These are phyloP conservation scores for Aspergillus carlsbadensis DNA, from an alignment of 495 filamentous ascomycete species.

Conservation along the genomic window DNA sequence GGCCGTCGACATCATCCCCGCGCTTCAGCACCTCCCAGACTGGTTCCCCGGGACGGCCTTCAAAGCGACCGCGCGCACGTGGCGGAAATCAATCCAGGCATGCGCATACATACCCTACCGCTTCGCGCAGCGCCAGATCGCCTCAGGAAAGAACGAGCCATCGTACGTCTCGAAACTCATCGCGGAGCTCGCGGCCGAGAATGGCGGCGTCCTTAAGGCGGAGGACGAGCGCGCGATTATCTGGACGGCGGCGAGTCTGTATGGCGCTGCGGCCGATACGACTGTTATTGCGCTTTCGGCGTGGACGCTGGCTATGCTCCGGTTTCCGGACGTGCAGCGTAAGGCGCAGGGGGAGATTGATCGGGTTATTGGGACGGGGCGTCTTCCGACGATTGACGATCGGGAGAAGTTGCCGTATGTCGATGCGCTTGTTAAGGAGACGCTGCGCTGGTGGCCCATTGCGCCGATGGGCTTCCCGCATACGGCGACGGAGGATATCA, in stretches of 20 bases:
- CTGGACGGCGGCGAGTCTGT: slow-evolving; percentile 46
- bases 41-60: slow-evolving; percentile 50
- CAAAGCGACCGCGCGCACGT: slow-evolving; percentile 35
- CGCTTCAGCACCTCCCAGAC: slow-evolving; percentile 38
- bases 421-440: slow-evolving; percentile 44
- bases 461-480: slow-evolving; percentile 53
- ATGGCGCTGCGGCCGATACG: slow-evolving; percentile 57
- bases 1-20: slow-evolving; percentile 45
- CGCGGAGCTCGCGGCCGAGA: slow-evolving; percentile 19
- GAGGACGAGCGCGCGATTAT: slow-evolving; percentile 33
- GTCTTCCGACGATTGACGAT: slow-evolving; percentile 34
- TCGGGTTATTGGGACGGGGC: slow-evolving; percentile 39
- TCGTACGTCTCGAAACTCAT: slow-evolving; percentile 35
- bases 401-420: slow-evolving; percentile 40
- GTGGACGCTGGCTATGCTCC: slow-evolving; percentile 42
- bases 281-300: slow-evolving; percentile 33
- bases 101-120: slow-evolving; percentile 32
- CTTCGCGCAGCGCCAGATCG: slow-evolving; percentile 44
- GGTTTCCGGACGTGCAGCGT: slow-evolving; percentile 41
- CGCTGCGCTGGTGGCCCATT: slow-evolving; percentile 44
- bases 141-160: slow-evolving; percentile 21
- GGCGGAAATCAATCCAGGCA: slow-evolving; percentile 24
- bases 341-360: slow-evolving; percentile 58
- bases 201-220: slow-evolving; percentile 6
- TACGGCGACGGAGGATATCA: slow-evolving; percentile 49